phyloP scores from a whole-genome alignment of 2,329 filamentous ascomycete species.

The Immersiporthe knoxdaviesiana region DNA sequence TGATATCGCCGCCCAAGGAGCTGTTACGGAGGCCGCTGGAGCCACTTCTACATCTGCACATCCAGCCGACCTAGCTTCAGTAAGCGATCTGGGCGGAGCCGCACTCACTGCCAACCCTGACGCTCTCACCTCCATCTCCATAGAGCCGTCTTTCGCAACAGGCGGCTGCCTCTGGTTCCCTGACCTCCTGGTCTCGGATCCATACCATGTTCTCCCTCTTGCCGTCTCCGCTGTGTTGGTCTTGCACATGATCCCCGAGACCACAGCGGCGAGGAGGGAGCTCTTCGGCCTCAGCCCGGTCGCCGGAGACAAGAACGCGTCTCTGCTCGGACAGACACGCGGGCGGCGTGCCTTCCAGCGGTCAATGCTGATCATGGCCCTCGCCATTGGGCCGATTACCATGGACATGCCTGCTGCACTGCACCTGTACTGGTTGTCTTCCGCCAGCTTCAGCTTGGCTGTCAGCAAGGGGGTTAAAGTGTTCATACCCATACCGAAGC shows the following conservation, averaged over 20 bases:
- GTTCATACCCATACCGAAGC: slow-evolving; percentile 34
- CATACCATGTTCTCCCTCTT: slow-evolving; percentile 52
- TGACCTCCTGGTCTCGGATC: slow-evolving; percentile 56
- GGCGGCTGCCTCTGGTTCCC: slow-evolving; percentile 61
- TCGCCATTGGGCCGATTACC: slow-evolving; percentile 42
- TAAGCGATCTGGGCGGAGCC: slow-evolving; percentile 35
- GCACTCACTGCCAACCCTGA: slow-evolving; percentile 26
- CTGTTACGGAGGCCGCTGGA: slow-evolving; percentile 6
- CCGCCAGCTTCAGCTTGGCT: slow-evolving; percentile 35
- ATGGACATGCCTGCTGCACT: slow-evolving; percentile 46
- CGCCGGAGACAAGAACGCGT: slow-evolving; percentile 10
- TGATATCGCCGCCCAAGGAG: slow-evolving; percentile 11
- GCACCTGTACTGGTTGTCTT: slow-evolving; percentile 49
- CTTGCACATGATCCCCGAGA: slow-evolving; percentile 40
- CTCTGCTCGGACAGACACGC: slow-evolving; percentile 7
- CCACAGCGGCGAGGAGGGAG: slow-evolving; percentile 31
- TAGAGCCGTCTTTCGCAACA: slow-evolving; percentile 44
- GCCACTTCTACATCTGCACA: neutral
- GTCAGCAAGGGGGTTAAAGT: slow-evolving; percentile 32
- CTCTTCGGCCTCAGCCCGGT: slow-evolving; percentile 34
- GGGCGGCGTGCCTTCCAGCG: slow-evolving; percentile 35
- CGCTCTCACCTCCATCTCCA: slow-evolving; percentile 8
- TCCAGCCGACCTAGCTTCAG: slow-evolving; percentile 3
- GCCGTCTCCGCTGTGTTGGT: slow-evolving; percentile 43
- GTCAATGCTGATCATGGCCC: slow-evolving; percentile 36